Evolutionary conservation across 2,329 filamentous ascomycete species (phyloP).

Genomic region (Fusarium oligoseptatum): DNA sequence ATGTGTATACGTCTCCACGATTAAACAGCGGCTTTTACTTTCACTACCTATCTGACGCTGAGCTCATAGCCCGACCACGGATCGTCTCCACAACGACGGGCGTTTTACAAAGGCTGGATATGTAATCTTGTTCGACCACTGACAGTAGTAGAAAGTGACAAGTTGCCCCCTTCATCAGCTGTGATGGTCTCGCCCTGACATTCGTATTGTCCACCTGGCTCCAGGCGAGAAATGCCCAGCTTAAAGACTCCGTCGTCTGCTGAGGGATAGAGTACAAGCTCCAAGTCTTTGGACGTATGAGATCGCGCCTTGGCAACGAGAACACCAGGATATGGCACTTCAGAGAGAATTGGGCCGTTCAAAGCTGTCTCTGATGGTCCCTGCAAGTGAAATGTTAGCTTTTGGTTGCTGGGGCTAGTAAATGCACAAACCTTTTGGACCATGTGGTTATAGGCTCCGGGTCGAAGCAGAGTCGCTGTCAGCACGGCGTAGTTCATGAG

Average conservation of each 20-base stretch:
- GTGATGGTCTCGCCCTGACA: neutral
- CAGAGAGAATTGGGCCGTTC: neutral
- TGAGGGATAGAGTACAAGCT: neutral
- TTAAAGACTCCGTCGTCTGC: neutral
- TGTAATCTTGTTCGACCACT: neutral
- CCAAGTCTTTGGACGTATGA: neutral
- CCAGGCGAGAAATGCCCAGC: neutral
- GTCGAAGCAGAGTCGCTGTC: neutral
- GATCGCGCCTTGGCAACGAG: neutral
- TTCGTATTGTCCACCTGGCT: neutral
- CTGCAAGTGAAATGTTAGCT: neutral
- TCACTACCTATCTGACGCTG: neutral
- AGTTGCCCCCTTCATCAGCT: neutral
- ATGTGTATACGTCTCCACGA: neutral
- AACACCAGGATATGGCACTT: neutral
- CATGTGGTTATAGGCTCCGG: neutral
- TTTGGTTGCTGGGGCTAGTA: neutral
- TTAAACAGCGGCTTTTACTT: neutral
- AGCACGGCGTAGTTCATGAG: neutral
- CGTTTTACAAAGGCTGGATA: neutral
- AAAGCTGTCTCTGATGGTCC: neutral
- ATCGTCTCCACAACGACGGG: neutral
- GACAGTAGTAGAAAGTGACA: neutral
- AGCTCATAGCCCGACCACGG: neutral
- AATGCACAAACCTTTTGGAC: neutral